Evolutionary conservation across 495 filamentous ascomycete genomes (phyloP).

Genomic region (Xylaria telfairii): DNA sequence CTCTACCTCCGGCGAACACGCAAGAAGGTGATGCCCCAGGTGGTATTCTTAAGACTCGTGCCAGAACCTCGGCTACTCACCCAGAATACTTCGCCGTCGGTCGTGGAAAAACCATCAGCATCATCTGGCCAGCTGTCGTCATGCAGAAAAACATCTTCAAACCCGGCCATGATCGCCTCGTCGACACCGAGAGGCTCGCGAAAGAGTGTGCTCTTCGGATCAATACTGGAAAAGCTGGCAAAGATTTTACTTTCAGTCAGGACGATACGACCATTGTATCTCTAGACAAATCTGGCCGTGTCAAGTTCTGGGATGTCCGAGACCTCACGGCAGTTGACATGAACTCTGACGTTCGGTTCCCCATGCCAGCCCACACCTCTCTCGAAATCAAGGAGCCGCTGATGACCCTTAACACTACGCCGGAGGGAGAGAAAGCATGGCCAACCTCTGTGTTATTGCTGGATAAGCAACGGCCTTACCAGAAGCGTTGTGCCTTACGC

Average conservation of each 20-base stretch:
- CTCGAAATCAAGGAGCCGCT: conserved; percentile 79
- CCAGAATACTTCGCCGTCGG: conserved; percentile 93
- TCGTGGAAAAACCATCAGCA: conserved; percentile 91
- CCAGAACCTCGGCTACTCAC: conserved; percentile 84
- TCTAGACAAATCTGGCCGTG: conserved; percentile 90
- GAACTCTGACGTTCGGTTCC: conserved; percentile 57
- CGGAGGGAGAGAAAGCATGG: conserved; percentile 85
- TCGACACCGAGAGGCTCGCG: conserved; percentile 85
- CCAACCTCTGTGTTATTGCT: conserved; percentile 94
- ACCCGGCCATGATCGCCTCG: conserved; percentile 70
- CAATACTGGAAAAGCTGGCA: conserved; percentile 95
- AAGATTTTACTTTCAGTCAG: conserved; percentile 96
- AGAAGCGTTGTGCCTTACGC: conserved; percentile 81
- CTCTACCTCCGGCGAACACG: conserved; percentile 77
- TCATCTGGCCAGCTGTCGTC: conserved; percentile 82
- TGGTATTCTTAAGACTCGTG: conserved; percentile 93
- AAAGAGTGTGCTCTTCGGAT: conserved; percentile 87
- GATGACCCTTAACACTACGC: conserved; percentile 77
- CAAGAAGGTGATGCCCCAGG: conserved; percentile 81
- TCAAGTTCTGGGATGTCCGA: conserved; percentile 97
- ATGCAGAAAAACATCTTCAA: conserved; percentile 72
- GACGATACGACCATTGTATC: conserved; percentile 94
- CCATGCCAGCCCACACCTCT: conserved; percentile 57
- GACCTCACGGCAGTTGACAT: conserved; percentile 67
- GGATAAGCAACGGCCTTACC: conserved; percentile 90